A percentile compares a stretch with the other conserved stretches of the same genome.
phyloP scores from a whole-genome alignment of 2,329 filamentous ascomycete genomes.

The Penicillium sp. region DNA sequence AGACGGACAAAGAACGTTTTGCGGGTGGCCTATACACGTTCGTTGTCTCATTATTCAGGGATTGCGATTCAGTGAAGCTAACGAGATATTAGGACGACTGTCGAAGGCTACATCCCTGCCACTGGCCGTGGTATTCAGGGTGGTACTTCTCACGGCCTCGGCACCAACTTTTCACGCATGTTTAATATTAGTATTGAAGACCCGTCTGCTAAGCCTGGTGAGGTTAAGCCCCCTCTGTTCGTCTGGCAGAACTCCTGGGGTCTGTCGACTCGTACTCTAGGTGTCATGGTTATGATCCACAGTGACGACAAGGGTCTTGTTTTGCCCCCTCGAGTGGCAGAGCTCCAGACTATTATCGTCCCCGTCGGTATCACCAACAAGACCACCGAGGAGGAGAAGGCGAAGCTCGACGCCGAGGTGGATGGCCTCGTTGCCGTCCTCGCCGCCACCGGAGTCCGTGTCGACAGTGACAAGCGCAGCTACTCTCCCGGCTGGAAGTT shows the following conservation, averaged over 20 bases:
- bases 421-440: constrained; percentile 68
- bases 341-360: constrained; percentile 81
- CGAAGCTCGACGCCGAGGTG: constrained; percentile 72
- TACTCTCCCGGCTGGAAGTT: constrained; percentile 97
- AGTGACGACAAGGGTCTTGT: constrained; percentile 94
- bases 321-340: constrained; percentile 84
- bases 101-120: constrained; percentile 93
- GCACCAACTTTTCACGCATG: constrained; percentile 99
- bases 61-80: too few relatives aligned
- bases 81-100: constrained; percentile 60
- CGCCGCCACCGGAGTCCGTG: constrained; percentile 70
- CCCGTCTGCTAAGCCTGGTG: constrained; percentile 65
- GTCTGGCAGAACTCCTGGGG: constrained; percentile 99
- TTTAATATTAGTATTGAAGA: constrained; percentile 98
- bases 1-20: constrained; percentile 82
- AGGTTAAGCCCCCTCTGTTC: constrained; percentile 75
- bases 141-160: constrained; percentile 88
- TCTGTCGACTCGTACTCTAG: constrained; percentile 92
- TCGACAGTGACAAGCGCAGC: constrained; percentile 77
- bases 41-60: background rate
- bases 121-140: constrained; percentile 97
- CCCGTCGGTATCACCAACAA: constrained; percentile 92
- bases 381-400: constrained; percentile 74
- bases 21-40: constrained; percentile 88
- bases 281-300: constrained; percentile 98